phyloP scores from a whole-genome alignment of 805 yeast species.

The Saccharomycopsis babjevae region DNA sequence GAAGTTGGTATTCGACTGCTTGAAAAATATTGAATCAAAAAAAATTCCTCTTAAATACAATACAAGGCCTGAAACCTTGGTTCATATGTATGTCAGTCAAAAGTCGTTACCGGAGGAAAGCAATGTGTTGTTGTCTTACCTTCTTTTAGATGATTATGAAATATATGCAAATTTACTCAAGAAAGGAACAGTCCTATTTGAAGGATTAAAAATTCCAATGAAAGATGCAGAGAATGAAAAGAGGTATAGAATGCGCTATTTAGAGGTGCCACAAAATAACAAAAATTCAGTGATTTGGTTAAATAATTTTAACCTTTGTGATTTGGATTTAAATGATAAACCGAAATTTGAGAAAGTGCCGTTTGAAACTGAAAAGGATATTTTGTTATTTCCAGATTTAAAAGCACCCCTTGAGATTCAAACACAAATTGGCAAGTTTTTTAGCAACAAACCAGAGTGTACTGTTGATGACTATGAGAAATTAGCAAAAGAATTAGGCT shows the following conservation, averaged over 20 bases:
- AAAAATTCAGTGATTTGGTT: neutral
- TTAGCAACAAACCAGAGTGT: neutral
- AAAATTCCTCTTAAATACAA: slow-evolving; percentile 11
- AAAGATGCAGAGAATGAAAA: neutral
- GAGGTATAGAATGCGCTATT: slow-evolving; percentile 1
- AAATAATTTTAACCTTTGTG: neutral
- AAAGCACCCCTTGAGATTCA: neutral
- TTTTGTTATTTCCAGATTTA: neutral
- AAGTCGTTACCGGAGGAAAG: slow-evolving; percentile 2
- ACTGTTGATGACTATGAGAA: neutral
- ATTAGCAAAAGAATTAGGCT: neutral
- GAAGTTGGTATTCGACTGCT: slow-evolving; percentile 3
- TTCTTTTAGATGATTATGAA: neutral
- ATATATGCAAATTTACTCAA: neutral
- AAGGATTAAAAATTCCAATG: slow-evolving; percentile 7
- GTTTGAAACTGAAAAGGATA: neutral
- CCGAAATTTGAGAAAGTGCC: neutral
- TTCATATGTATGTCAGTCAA: neutral
- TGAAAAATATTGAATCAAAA: slow-evolving; percentile 1
- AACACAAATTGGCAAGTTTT: neutral
- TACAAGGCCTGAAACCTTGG: neutral
- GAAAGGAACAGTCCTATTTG: neutral
- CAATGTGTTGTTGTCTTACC: slow-evolving; percentile 1
- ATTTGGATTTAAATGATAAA: neutral
- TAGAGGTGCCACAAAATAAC: slow-evolving; percentile 1